Conservation (phyloP, 2,329 filamentous ascomycete genomes). For the Gaeumannomyces tritici region DNA sequence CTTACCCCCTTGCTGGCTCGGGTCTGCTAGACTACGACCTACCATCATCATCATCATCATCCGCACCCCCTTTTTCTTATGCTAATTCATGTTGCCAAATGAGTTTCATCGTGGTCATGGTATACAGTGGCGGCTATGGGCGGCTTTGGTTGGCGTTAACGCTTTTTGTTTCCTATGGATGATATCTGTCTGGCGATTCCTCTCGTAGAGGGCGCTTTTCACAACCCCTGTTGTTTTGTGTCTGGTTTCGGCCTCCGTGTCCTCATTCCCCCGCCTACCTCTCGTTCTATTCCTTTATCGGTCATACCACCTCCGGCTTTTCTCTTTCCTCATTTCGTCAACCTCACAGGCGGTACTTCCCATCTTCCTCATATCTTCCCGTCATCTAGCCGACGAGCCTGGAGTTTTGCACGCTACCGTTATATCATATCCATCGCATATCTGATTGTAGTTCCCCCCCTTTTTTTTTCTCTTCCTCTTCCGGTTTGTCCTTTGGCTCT, state of each 20-base stretch:
- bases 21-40: neutral
- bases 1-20: too few relatives aligned
- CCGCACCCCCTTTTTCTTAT: slow-evolving; percentile 1
- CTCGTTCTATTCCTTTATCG: neutral
- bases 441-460: too few relatives aligned
- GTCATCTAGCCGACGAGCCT: neutral
- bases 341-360: neutral
- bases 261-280: too few relatives aligned
- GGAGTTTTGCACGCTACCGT: too few relatives aligned
- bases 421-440: too few relatives aligned
- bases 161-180: neutral
- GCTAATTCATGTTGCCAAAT: slow-evolving; percentile 9
- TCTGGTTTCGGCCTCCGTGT: neutral
- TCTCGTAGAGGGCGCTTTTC: neutral
- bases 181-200: neutral
- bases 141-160: neutral
- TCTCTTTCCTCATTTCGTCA: neutral
- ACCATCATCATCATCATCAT: too few relatives aligned
- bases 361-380: neutral
- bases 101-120: neutral
- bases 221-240: neutral
- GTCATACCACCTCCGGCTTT: neutral
- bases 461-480: neutral
- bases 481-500: slow-evolving; percentile 7
- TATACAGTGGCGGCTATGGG: neutral